phyloP scores from a whole-genome alignment of 2,329 filamentous ascomycete species.

The Chaetomium strumarium region DNA sequence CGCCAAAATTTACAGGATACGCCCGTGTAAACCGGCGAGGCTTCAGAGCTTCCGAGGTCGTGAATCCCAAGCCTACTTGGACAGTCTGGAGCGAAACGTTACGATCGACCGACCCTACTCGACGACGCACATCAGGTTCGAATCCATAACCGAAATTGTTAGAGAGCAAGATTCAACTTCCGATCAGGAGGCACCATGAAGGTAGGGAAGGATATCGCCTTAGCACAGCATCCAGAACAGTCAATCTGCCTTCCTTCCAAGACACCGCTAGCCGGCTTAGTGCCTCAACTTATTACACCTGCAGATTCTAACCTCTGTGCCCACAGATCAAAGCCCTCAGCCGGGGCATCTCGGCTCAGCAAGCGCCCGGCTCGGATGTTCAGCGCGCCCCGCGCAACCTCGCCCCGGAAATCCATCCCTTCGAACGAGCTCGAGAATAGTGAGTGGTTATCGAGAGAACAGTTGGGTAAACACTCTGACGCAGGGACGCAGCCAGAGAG shows the following conservation, averaged over 20 bases:
- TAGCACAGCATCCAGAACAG: not conserved
- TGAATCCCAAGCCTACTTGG: no score
- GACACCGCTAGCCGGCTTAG: not conserved
- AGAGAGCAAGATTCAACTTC: not conserved
- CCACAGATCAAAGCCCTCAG: conserved; percentile 30
- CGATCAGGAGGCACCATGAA: conserved; percentile 15
- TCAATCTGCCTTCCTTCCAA: not conserved
- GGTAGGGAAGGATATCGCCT: conserved; percentile 14
- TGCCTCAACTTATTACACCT: not conserved
- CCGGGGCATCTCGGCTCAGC: conserved; percentile 27
- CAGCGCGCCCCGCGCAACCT: conserved; percentile 29
- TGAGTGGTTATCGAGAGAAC: not conserved
- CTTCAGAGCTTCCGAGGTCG: not conserved
- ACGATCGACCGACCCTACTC: no score
- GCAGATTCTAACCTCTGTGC: conserved; percentile 9
- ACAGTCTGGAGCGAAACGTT: no score
- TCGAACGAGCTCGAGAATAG: conserved; percentile 28
- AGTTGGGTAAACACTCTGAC: conserved; percentile 7
- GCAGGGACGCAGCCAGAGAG: conserved; percentile 19
- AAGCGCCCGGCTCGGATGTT: conserved; percentile 28
- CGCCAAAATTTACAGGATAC: conserved; percentile 25
- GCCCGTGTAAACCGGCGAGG: conserved; percentile 4
- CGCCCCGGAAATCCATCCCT: conserved; percentile 27
- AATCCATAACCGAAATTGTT: no score
- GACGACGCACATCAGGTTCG: no score